Percentiles rank a stretch among this genome's conserved stretches.
These are phyloP conservation scores for Trichocomaceae sp. DNA, from an alignment of 2,329 filamentous ascomycete genomes.

Conservation along the genomic window DNA sequence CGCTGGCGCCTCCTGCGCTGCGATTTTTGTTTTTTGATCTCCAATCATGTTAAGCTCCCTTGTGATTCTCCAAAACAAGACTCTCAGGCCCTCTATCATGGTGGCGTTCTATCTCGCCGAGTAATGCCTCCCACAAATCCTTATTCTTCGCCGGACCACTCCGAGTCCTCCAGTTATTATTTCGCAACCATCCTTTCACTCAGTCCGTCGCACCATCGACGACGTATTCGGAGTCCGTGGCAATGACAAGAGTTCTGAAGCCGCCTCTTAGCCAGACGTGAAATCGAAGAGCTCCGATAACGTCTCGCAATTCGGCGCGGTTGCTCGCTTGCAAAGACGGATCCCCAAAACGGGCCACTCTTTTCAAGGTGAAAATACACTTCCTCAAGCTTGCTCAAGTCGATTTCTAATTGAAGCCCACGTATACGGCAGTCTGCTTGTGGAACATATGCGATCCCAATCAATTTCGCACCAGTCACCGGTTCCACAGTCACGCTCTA, in stretches of 20 bases:
- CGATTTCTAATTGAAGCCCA: no score
- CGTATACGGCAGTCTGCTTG: no score
- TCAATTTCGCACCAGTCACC: no score
- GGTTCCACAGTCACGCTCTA: not conserved
- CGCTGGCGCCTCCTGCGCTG: conserved; percentile 5
- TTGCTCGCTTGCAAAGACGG: conserved; percentile 42
- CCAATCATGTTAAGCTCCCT: conserved; percentile 40
- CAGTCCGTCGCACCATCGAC: conserved; percentile 42
- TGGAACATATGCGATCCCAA: no score
- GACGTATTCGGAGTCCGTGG: conserved; percentile 50
- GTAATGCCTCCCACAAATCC: conserved; percentile 48
- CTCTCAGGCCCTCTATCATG: conserved; percentile 24
- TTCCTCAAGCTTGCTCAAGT: no score
- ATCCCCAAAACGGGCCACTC: conserved; percentile 39
- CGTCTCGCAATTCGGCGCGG: conserved; percentile 51
- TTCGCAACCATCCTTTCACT: conserved; percentile 39
- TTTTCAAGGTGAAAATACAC: conserved; percentile 41
- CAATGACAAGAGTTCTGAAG: conserved; percentile 43
- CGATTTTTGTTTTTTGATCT: conserved; percentile 36
- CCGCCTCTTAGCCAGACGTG: conserved; percentile 40
- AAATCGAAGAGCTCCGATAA: conserved; percentile 45
- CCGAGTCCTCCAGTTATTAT: conserved; percentile 40
- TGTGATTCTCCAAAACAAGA: conserved; percentile 47
- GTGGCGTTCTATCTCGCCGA: conserved; percentile 35
- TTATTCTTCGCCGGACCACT: conserved; percentile 42